Evolutionary conservation across 2,329 filamentous ascomycete genomes (phyloP), one percentile per base, ranked within the genome.

Genomic region (Aschersonia sp.): DNA sequence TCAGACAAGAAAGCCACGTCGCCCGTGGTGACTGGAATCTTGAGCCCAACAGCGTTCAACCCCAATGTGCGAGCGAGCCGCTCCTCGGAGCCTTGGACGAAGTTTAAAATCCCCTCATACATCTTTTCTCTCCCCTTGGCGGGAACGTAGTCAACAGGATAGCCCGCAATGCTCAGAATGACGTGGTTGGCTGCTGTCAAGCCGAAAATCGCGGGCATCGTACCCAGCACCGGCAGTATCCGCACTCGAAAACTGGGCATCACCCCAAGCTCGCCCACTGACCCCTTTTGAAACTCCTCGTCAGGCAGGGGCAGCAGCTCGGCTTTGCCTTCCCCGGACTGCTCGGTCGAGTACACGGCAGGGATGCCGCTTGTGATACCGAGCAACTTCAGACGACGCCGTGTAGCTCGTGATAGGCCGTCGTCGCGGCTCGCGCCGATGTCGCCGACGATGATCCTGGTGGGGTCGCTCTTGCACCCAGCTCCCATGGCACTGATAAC

Each of bases 401-500:
- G 75, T 2, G 91, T 97, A 5, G 84, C 82, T 51, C 89, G 78
- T 3, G 89, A 96, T 0, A 98, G 74, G 0, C 87, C 82, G 56
- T 98, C 92, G 54, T 97, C 91, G 1, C 83, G 87, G 55, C 84
- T 94, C 1, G 78, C 74, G 5, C 86, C 89, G 53, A 98, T 95
- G 59, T 98, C 92, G 28, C 89, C 89, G 4, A 98, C 83, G 56
- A 87, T 82, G 48, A 98, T 84, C 48, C 85, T 76, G 0, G 89
- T 97, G 1, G 79, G 80, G 44, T 84, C 80, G 44, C 86, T 91
- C 70, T 97, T 98, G 66, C 88, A 96, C 0, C 89, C 92, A 0
- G 92, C 92, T 1, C 92, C 92, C 89, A 97, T 97, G 32, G 88
- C 86, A 12, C 88, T 92, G 52, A 98, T 89, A 31, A 98, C 88